phyloP scores from a whole-genome alignment of 345 rosid genomes.

The Cardamine occulta region DNA sequence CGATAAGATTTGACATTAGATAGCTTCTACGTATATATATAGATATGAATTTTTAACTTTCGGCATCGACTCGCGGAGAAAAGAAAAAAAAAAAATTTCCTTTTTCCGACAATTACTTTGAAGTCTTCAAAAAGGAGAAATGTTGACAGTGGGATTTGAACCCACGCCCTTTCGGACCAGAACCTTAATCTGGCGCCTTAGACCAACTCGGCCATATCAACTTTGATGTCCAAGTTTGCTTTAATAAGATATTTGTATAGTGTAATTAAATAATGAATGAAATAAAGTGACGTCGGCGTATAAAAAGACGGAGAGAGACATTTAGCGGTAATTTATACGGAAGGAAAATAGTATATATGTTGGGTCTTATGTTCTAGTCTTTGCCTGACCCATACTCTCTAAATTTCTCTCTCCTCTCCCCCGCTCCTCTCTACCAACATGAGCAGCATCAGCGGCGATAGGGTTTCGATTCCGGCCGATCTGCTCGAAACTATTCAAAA shows the following conservation, averaged over 20 bases:
- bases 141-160: constrained; percentile 92
- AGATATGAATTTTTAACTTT: neutral
- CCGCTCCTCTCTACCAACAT: constrained; percentile 35
- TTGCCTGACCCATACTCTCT: neutral
- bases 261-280: too few relatives aligned
- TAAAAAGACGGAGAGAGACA: constrained; percentile 3
- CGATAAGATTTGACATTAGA: neutral
- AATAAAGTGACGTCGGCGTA: constrained; percentile 2
- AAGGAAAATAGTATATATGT: constrained; percentile 1
- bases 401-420: constrained; percentile 6
- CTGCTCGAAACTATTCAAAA: constrained; percentile 59
- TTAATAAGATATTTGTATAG: too few relatives aligned
- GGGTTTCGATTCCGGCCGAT: constrained; percentile 64
- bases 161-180: constrained; percentile 99
- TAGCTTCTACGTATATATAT: neutral
- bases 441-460: constrained; percentile 56
- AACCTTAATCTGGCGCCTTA: constrained; percentile 99
- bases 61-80: neutral
- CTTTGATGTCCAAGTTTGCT: neutral
- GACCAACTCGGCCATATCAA: constrained; percentile 99
- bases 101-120: neutral
- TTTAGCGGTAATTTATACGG: constrained; percentile 20
- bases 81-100: neutral
- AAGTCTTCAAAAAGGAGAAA: neutral
- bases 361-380: constrained; percentile 6